Evolutionary conservation across 305 asterid species (phyloP).

Genomic region (Solanum hybrid): DNA sequence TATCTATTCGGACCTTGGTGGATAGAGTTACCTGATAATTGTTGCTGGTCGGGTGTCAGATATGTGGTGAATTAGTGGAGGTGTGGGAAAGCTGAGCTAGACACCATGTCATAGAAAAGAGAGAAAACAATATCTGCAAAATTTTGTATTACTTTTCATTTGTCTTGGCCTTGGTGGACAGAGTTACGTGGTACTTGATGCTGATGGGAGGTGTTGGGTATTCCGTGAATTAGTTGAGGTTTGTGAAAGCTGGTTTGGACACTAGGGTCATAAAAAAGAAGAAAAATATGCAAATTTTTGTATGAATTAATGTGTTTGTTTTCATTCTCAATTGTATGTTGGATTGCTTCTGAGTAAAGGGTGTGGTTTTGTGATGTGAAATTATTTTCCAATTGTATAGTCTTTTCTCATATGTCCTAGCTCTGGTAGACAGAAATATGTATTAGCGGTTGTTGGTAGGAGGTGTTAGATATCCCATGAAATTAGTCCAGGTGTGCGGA

Average conservation of each 20-base stretch:
- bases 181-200: neutral
- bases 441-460: neutral
- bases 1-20: neutral
- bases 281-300: neutral
- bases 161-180: neutral
- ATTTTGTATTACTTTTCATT: too few relatives aligned
- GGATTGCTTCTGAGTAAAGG: neutral
- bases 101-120: neutral
- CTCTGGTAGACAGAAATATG: neutral
- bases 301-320: neutral
- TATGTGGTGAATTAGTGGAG: neutral
- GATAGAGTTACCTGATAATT: neutral
- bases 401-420: neutral
- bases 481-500: neutral
- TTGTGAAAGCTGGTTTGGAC: neutral
- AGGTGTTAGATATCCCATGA: neutral
- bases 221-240: neutral
- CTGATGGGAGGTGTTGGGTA: neutral
- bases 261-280: neutral
- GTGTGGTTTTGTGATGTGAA: neutral
- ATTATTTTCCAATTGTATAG: neutral
- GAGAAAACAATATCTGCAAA: neutral
- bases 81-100: neutral
- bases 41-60: neutral
- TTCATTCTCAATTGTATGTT: neutral